Percentiles rank a stretch among this genome's conserved stretches.
Evolutionary conservation across 345 rosid genomes (phyloP).

Genomic region (Isatis tinctoria): DNA sequence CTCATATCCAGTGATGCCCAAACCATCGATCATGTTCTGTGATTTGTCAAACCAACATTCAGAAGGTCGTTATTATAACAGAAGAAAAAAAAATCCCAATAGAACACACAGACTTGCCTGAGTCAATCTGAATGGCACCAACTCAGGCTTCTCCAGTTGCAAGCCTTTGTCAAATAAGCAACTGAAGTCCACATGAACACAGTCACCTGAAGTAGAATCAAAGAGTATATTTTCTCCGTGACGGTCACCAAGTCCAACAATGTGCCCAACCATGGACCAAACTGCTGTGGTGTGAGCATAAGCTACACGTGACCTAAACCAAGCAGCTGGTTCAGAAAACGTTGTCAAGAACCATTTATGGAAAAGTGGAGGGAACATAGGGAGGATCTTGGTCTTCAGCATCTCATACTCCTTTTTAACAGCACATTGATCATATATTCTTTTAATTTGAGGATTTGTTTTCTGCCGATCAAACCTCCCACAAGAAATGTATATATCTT

Average conservation of each 20-base stretch:
- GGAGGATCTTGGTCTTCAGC: conserved; percentile 88
- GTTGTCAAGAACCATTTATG: conserved; percentile 94
- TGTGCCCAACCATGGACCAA: conserved; percentile 99
- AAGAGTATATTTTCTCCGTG: conserved; percentile 99
- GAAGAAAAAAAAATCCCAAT: not conserved
- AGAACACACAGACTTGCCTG: conserved; percentile 50
- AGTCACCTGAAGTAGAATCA: conserved; percentile 97
- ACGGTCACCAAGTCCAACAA: conserved; percentile 95
- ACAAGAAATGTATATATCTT: conserved; percentile 69
- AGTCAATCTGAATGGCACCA: conserved; percentile 95
- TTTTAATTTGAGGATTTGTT: conserved; percentile 85
- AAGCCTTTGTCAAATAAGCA: conserved; percentile 96
- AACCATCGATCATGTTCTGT: conserved; percentile 97
- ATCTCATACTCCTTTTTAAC: conserved; percentile 83
- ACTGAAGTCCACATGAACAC: conserved; percentile 98
- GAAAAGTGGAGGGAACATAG: conserved; percentile 93
- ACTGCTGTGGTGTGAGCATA: conserved; percentile 98
- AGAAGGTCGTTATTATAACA: not conserved
- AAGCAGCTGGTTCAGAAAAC: conserved; percentile 98
- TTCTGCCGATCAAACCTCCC: conserved; percentile 91
- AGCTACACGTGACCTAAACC: conserved; percentile 96
- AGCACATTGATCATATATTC: conserved; percentile 80
- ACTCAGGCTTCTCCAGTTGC: conserved; percentile 96
- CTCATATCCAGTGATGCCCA: conserved; percentile 96
- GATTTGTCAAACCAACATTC: not conserved